Conservation (phyloP, 1,284 basidiomycete genomes). For the Fistulina hepatica region DNA sequence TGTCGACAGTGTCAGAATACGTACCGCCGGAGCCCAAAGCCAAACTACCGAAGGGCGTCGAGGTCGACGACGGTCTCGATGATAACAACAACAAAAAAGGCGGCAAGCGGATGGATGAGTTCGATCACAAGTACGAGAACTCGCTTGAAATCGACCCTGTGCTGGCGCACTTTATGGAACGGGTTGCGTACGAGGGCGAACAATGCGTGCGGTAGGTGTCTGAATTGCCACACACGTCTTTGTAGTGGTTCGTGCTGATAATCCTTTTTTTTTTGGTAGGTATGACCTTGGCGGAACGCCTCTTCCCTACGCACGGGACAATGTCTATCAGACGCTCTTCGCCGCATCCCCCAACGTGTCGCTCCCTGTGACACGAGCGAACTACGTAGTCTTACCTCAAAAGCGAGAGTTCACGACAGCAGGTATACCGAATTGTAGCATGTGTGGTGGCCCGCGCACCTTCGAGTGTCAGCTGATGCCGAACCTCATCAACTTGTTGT, state of each 20-base stretch:
- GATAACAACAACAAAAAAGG: constrained; percentile 26
- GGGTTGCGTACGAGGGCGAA: constrained; percentile 53
- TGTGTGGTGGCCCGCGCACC: constrained; percentile 47
- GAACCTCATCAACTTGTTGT: constrained; percentile 67
- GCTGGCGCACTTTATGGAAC: constrained; percentile 69
- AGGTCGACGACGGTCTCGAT: constrained; percentile 29
- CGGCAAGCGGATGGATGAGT: constrained; percentile 49
- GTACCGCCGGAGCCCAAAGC: constrained; percentile 44
- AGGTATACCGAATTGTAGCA: constrained; percentile 43
- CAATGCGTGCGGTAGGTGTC: constrained; percentile 72
- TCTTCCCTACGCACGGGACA: constrained; percentile 62
- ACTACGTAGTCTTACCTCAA: constrained; percentile 40
- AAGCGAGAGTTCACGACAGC: constrained; percentile 41
- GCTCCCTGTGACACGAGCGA: constrained; percentile 44
- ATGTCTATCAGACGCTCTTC: constrained; percentile 59
- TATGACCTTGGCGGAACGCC: constrained; percentile 70
- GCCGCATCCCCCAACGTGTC: constrained; percentile 36
- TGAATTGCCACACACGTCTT: constrained; percentile 7
- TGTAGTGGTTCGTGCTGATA: constrained; percentile 5
- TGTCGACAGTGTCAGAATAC: constrained; percentile 64
- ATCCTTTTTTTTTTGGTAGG: constrained; percentile 26
- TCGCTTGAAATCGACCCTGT: constrained; percentile 64
- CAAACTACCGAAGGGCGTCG: constrained; percentile 31
- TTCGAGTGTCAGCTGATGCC: constrained; percentile 87
- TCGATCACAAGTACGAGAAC: constrained; percentile 69